Base-by-base conservation (phyloP, 2,329 filamentous ascomycete genomes). In the Eutypella sp. region DNA sequence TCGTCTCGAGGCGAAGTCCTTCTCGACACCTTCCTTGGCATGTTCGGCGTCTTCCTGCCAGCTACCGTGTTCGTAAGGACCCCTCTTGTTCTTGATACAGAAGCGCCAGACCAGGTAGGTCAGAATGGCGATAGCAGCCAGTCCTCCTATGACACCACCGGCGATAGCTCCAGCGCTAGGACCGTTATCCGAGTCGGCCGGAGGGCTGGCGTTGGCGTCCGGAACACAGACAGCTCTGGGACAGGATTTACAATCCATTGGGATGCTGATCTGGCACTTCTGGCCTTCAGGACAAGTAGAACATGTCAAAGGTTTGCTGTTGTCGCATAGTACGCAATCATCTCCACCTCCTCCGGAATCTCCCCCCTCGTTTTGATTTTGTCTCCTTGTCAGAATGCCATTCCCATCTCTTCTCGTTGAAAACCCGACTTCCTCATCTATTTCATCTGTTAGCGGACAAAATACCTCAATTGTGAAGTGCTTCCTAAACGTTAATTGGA, bases 81-180 rank as follows among this genome's bases (percentile, higher is more conserved):
- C 75, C 60, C 90, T 80, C 72, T 85, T 85, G 52, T 81, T 83
- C 72, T 90, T 92, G 62, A 95, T 84, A 63, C 84, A 89, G 70
- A 89, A 95, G 65, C 84, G 85, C 87, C 89, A 97, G 27, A 96
- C 76, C 34, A 95, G 68, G 57, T 90, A 95, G 3, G 85, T 85
- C 44, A 87, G 64, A 31, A 89, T 68, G n/a, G 78, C 85, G 43
- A 97, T 76, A 39, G 83, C 75, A n/a, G 77, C 76, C 13, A 97
- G 66, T 54, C 90, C 93, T 52, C 90, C 93, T 37, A 97, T 72
- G 9, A 96, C 90, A 53, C 92, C 92, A 53, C 93, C 93, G 2
- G 87, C 92, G 53, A 99, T 96, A 27, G 89, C 88, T 36, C 91
- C 91, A 2, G 85, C 74, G 56, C 88, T 91, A 7, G 85, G 79